Evolutionary conservation across 768 basidiomycete species (phyloP), one percentile per base, ranked within the genome.

Genomic region (Auriscalpium orientale): DNA sequence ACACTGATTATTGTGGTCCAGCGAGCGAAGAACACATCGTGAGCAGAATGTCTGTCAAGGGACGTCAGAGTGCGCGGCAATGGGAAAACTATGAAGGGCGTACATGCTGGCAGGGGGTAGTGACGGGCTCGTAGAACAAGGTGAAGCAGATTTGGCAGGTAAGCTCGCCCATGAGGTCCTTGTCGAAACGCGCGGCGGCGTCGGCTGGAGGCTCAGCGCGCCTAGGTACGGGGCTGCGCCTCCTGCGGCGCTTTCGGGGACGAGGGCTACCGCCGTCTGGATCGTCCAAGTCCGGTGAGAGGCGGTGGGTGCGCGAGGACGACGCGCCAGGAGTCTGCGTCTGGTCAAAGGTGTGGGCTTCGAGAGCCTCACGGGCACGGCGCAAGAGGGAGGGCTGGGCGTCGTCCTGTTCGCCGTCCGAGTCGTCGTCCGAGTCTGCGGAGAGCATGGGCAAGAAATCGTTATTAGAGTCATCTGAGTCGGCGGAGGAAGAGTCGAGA

Each of bases 41-140:
- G 82, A 74, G 67, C 95, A 98, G 72, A 94, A 98, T 0, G 94
- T 93, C 91, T 95, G 64, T 36, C 22, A 35, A 18, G 28, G 28
- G 7, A 7, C 28, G 28, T 28, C 28, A 68, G 64, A 57, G 49
- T n/a, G 8, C 33, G 35, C 34, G 38, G 52, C 22, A 1, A 61
- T 53, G 53, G 49, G 45, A 47, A 37, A 53, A 55, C 16, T 38
- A 37, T 55, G 62, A 43, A 48, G 49, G 52, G 54, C 36, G 37
- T 66, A 90, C 91, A 72, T 98, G 95, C 69, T 98, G 95, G 70
- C 95, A 98, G 12, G 91, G 90, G 3, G 95, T 90, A 15, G 95
- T 98, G 51, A 94, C 77, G 6, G 95, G 94, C 60, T 91, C 83
- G 71, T 84, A 84, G 61, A 94, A 76, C 40, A 97, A 72, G 66